Evolutionary conservation across 2,329 filamentous ascomycete species (phyloP), one percentile per base, ranked within the genome.

Genomic region (Ilyonectria sp.): DNA sequence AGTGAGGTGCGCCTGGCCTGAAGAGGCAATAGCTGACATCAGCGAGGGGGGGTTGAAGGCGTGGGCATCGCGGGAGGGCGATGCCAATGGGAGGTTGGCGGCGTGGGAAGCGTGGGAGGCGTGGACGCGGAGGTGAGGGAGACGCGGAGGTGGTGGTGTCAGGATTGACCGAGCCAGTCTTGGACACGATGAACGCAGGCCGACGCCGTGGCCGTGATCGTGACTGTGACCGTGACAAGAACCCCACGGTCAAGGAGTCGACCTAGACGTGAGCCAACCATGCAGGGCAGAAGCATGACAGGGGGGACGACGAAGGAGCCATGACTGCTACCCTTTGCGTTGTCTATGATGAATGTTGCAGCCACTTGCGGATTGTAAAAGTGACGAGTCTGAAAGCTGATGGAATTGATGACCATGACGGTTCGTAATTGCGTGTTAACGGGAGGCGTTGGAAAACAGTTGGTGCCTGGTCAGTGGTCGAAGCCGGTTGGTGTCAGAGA

Each of bases 11-110:
- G 49, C 26, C 52, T 40, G 44, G 58, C 63, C 46, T 46, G 53
- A 65, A 58, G 31, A 21, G 58, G 31, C 58, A 52, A 66, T 44
- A 66, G 58, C 58, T 62, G 63, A 66, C 63, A 62, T 66, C 58
- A 66, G 53, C 58, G 29, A n/a, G n/a, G 35, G 35, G 35, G 35
- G 33, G 52, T 40, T 49, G 21, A 55, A 55, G 56, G 53, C 37
- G 62, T 49, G 29, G 62, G 40, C 50, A 54, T 60, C 43, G 50
- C 29, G 50, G 29, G 29, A 53, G 11, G 21, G 50, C 3, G 9
- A 8, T n/a, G 40, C 40, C 15, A 43, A 43, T 17, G n/a, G n/a
- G 7, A 17, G n/a, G 47, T 47, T 19, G 61, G 47, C 35, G 40
- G 54, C 55, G 54, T 54, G 50, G 61, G 47, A 50, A 33, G 55